These are phyloP conservation scores for Blepharisma japonicum DNA, from an alignment of 73 alveolate species.

Conservation along the genomic window DNA sequence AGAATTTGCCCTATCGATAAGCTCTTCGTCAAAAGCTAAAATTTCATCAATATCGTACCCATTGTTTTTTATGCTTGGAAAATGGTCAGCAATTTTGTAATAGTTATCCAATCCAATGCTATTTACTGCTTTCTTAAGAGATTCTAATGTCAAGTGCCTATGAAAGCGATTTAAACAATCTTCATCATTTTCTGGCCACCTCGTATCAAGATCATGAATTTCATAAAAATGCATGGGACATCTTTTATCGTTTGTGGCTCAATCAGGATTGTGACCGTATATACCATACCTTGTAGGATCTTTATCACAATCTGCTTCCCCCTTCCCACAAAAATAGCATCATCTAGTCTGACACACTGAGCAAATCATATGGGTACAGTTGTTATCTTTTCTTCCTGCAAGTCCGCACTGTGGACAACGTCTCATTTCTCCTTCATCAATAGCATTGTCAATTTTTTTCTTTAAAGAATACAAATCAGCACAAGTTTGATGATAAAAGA, in stretches of 20 bases:
- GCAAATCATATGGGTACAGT: slow-evolving; percentile 51
- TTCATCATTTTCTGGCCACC: slow-evolving; percentile 37
- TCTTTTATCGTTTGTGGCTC: slow-evolving; percentile 21
- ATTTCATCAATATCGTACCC: no score
- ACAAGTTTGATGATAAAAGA: slow-evolving; percentile 26
- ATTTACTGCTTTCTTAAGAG: slow-evolving; percentile 3
- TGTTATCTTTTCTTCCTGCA: slow-evolving; percentile 44
- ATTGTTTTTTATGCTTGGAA: slow-evolving; percentile 26
- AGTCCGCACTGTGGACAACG: slow-evolving; percentile 40
- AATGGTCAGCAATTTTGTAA: slow-evolving; percentile 21
- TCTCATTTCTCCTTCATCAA: slow-evolving; percentile 35
- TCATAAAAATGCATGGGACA: slow-evolving; percentile 44
- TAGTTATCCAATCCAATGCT: slow-evolving; percentile 25
- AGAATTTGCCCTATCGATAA: no score
- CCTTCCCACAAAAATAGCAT: slow-evolving; percentile 47
- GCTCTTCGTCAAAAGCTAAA: no score
- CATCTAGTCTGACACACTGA: slow-evolving; percentile 41
- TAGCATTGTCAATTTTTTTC: slow-evolving; percentile 12
- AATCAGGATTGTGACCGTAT: slow-evolving; percentile 29
- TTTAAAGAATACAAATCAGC: slow-evolving; percentile 20
- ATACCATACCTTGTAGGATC: neutral
- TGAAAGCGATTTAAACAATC: slow-evolving; percentile 33
- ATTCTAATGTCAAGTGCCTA: neutral
- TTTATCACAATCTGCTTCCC: slow-evolving; percentile 26
- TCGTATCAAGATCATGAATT: slow-evolving; percentile 32